Evolutionary conservation across 306 rosid genomes (phyloP).

Genomic region (Pyrus pyrifolia): DNA sequence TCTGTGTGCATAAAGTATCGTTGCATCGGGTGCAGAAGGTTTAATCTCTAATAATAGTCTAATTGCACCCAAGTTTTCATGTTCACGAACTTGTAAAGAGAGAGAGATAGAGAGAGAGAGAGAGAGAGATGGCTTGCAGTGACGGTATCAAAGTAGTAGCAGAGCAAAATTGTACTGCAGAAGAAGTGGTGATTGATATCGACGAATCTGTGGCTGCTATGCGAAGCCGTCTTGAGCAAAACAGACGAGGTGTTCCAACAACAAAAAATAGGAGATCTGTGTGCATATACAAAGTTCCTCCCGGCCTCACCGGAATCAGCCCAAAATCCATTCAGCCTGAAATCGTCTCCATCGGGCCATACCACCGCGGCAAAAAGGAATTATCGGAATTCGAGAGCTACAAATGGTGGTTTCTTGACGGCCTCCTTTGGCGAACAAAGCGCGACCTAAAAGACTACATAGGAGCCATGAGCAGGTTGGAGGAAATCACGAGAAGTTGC

Average conservation of each 20-base stretch:
- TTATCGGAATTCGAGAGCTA: too few relatives aligned
- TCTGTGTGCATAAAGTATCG: too few relatives aligned
- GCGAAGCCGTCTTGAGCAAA: neutral
- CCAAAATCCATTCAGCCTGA: neutral
- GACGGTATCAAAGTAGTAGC: too few relatives aligned
- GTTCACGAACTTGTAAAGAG: too few relatives aligned
- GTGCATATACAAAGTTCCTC: neutral
- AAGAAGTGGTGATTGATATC: too few relatives aligned
- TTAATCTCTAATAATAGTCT: too few relatives aligned
- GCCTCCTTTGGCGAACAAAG: neutral
- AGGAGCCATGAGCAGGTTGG: neutral
- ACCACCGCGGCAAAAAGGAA: neutral
- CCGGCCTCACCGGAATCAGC: neutral
- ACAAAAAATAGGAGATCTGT: neutral
- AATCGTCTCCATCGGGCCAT: neutral
- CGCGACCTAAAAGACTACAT: too few relatives aligned
- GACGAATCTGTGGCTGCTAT: neutral
- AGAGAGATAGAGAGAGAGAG: too few relatives aligned
- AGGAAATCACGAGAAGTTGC: neutral
- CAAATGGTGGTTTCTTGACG: neutral
- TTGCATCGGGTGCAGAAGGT: too few relatives aligned
- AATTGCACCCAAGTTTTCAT: too few relatives aligned
- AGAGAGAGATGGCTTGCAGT: too few relatives aligned
- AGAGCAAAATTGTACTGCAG: too few relatives aligned
- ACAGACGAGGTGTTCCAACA: neutral